Evolutionary conservation across 805 yeast species (phyloP).

Genomic region (Starmerella bombicola): DNA sequence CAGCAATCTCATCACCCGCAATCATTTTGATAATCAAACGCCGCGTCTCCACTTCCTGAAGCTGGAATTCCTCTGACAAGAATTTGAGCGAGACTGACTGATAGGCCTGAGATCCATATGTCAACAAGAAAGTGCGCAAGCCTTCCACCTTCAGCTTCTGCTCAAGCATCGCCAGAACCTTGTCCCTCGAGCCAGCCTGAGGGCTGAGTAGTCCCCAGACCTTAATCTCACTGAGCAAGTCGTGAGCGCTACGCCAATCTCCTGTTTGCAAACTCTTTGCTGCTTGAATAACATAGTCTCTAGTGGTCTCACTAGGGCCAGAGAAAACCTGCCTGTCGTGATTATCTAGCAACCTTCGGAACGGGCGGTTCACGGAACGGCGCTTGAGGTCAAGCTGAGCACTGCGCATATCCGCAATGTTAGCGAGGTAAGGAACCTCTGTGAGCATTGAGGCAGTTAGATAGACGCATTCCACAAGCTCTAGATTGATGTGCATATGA

Average conservation of each 20-base stretch:
- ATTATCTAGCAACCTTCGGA: conserved; percentile 81
- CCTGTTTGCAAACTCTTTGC: conserved; percentile 80
- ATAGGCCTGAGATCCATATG: conserved; percentile 58
- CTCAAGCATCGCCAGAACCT: conserved; percentile 45
- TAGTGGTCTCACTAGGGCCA: conserved; percentile 95
- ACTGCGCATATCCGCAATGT: conserved; percentile 34
- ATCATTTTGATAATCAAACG: conserved; percentile 65
- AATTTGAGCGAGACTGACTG: conserved; percentile 57
- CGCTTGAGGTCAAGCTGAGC: conserved; percentile 43
- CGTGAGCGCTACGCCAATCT: conserved; percentile 72
- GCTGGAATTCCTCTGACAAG: conserved; percentile 54
- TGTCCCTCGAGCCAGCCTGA: conserved; percentile 40
- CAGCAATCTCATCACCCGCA: conserved; percentile 62
- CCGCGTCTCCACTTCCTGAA: conserved; percentile 43
- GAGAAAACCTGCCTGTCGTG: conserved; percentile 89
- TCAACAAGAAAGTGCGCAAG: conserved; percentile 80
- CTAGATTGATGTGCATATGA: conserved; percentile 96
- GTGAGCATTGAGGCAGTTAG: conserved; percentile 78
- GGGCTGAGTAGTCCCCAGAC: conserved; percentile 77
- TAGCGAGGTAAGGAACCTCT: conserved; percentile 85
- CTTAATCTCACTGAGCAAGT: conserved; percentile 60
- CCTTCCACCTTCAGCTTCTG: conserved; percentile 80
- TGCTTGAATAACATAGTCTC: conserved; percentile 86
- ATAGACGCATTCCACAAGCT: conserved; percentile 86
- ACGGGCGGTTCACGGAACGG: conserved; percentile 63